Evolutionary conservation across 495 filamentous ascomycete species (phyloP).

Genomic region (Xanthoparmelia taractica): DNA sequence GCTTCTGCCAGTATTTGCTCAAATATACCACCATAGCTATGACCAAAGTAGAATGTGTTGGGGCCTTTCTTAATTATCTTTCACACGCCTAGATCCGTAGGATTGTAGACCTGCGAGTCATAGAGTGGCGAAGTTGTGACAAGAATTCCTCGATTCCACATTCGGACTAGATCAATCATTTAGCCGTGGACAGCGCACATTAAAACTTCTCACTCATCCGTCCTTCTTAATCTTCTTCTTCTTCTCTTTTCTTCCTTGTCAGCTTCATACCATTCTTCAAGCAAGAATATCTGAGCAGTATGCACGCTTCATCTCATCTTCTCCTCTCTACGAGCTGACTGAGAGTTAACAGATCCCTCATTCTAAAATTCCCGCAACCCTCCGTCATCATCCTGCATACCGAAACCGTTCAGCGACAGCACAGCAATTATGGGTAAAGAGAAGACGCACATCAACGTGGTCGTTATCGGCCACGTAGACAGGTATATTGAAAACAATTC

Average conservation of each 20-base stretch:
- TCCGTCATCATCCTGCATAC: not conserved
- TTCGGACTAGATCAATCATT: not conserved
- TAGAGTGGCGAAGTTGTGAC: not conserved
- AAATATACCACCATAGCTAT: not conserved
- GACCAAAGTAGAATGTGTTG: not conserved
- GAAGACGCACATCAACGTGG: slow-evolving; percentile 89
- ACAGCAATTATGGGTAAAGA: slow-evolving; percentile 59
- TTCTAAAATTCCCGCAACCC: not conserved
- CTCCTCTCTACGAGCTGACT: not conserved
- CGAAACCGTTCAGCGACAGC: not conserved
- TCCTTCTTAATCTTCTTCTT: not conserved
- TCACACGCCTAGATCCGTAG: too few species aligned
- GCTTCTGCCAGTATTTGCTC: not conserved
- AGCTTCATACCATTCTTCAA: slow-evolving; percentile 7
- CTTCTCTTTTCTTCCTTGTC: slow-evolving; percentile 9
- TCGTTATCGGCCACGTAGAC: slow-evolving; percentile 96
- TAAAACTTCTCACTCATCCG: slow-evolving; percentile 5
- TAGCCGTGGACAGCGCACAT: slow-evolving; percentile 7
- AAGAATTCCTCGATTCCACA: slow-evolving; percentile 1
- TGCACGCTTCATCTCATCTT: not conserved
- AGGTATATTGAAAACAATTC: not conserved
- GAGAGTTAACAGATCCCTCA: not conserved
- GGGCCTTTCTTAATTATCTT: not conserved
- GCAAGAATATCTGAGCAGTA: slow-evolving; percentile 14
- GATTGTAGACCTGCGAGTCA: not conserved